A percentile compares a stretch with the other conserved stretches of the same genome.
phyloP scores from a whole-genome alignment of 768 basidiomycete species.

The Serendipita sp. region DNA sequence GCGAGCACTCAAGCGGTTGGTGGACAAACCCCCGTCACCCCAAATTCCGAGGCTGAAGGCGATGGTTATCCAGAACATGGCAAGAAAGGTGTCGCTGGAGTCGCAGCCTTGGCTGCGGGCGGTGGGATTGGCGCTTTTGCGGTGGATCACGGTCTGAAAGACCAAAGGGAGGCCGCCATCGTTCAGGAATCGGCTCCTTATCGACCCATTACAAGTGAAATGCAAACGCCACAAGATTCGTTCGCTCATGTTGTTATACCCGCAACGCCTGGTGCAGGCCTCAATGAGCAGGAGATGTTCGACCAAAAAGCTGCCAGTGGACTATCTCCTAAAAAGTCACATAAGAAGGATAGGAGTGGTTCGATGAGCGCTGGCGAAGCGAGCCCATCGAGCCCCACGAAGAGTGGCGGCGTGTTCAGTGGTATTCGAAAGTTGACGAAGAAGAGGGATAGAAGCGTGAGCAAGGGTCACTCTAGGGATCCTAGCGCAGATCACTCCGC shows the following conservation, averaged over 20 bases:
- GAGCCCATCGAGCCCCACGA: conserved; percentile 1
- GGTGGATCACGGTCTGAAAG: neutral
- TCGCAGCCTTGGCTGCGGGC: neutral
- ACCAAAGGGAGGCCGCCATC: neutral
- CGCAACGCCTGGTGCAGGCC: conserved; percentile 2
- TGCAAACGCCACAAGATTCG: neutral
- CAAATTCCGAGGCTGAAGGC: neutral
- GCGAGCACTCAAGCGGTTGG: neutral
- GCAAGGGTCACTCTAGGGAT: neutral
- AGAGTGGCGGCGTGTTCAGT: neutral
- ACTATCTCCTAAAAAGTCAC: neutral
- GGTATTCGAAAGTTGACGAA: conserved; percentile 4
- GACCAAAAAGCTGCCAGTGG: neutral
- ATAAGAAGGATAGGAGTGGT: neutral
- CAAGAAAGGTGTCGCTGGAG: neutral
- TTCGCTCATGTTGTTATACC: conserved; percentile 2
- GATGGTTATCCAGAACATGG: neutral
- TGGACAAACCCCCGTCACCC: neutral
- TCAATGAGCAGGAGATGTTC: neutral
- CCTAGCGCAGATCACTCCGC: neutral
- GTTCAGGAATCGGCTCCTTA: neutral
- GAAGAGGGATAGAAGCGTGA: neutral
- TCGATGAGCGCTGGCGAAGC: conserved; percentile 2
- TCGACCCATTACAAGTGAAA: neutral
- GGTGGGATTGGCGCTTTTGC: neutral